These are phyloP conservation scores for Paraphaeosphaeria sporulosa DNA, from an alignment of 2,329 filamentous ascomycete species.

Conservation along the genomic window DNA sequence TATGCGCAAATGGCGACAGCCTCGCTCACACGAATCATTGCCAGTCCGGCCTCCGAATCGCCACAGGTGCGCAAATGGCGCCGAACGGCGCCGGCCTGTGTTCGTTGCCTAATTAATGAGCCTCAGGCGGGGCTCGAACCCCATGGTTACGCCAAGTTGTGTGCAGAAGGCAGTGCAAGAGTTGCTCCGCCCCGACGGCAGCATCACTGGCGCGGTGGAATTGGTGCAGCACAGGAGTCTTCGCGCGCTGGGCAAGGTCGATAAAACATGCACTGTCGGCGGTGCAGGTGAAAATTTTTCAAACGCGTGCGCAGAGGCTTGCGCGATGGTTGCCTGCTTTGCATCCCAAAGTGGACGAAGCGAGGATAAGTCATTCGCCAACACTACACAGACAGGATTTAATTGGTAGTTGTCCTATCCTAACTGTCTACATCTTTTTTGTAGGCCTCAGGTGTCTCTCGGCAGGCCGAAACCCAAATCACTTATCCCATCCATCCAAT, in stretches of 20 bases:
- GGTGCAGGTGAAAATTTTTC: slow-evolving; percentile 9
- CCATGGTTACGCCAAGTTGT: background rate
- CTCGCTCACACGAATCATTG: background rate
- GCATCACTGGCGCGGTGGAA: background rate
- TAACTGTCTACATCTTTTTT: background rate
- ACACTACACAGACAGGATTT: background rate
- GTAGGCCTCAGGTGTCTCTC: background rate
- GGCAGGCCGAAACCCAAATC: background rate
- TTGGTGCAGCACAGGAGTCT: background rate
- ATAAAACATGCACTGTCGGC: background rate
- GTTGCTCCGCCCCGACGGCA: slow-evolving; percentile 10
- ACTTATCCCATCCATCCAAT: background rate
- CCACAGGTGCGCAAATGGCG: background rate
- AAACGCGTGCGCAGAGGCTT: background rate
- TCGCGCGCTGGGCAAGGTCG: background rate
- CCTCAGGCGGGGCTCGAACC: too few species aligned
- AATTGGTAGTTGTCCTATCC: background rate
- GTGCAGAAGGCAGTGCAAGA: slow-evolving; percentile 9
- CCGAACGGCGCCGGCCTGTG: background rate
- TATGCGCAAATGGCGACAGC: background rate
- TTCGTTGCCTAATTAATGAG: slow-evolving; percentile 5
- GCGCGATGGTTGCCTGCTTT: slow-evolving; percentile 9
- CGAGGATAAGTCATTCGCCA: background rate
- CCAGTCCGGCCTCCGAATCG: background rate
- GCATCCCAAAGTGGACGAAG: background rate